These are phyloP conservation scores for Babesia bigemina DNA, from an alignment of 169 alveolate species.

Conservation along the genomic window DNA sequence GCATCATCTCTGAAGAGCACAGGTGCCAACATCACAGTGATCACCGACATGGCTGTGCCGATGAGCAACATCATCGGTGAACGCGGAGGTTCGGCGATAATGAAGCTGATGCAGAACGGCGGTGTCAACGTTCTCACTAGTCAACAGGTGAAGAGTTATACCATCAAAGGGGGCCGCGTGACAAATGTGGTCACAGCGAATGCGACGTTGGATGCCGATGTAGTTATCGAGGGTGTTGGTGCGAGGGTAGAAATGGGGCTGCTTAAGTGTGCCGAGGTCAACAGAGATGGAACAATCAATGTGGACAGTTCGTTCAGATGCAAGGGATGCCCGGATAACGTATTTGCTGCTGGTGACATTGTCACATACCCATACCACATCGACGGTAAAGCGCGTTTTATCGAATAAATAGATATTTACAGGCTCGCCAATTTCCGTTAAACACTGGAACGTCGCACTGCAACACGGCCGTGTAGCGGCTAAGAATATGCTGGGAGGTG, in stretches of 20 bases:
- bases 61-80: constrained; percentile 67
- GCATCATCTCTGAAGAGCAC: constrained; percentile 72
- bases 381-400: constrained; percentile 46
- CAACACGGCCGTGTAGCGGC: constrained; percentile 84
- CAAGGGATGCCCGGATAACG: constrained; percentile 67
- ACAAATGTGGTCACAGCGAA: constrained; percentile 70
- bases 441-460: constrained; percentile 83
- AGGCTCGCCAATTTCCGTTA: constrained; percentile 47
- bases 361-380: constrained; percentile 75
- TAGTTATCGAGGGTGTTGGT: constrained; percentile 81
- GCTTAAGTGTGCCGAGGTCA: constrained; percentile 63
- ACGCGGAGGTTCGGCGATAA: constrained; percentile 64
- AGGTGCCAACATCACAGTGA: constrained; percentile 72
- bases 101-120: constrained; percentile 62
- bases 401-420: not conserved
- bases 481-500: constrained; percentile 68
- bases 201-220: constrained; percentile 73
- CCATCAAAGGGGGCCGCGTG: constrained; percentile 50
- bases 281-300: constrained; percentile 55
- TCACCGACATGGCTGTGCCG: constrained; percentile 70
- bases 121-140: constrained; percentile 65
- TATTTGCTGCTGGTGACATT: constrained; percentile 79
- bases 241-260: constrained; percentile 67
- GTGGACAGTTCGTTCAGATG: constrained; percentile 72
- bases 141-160: constrained; percentile 45